phyloP scores from a whole-genome alignment of 2,329 filamentous ascomycete species.

The Thermoascus crustaceus region DNA sequence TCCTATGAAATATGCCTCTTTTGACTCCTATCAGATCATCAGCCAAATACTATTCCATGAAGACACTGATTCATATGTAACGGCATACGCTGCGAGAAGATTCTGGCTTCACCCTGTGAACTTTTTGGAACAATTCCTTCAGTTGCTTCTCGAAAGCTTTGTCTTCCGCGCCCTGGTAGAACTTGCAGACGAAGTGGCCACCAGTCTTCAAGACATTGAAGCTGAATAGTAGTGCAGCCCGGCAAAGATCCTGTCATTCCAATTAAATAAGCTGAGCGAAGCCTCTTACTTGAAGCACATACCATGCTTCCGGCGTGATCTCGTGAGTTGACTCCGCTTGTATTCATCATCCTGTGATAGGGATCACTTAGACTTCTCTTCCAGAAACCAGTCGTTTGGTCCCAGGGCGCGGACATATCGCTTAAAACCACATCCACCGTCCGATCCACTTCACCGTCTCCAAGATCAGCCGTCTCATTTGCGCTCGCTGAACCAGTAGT shows the following conservation, averaged over 20 bases:
- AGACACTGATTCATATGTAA: conserved; percentile 4
- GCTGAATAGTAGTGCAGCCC: conserved; percentile 74
- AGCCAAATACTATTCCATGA: conserved; percentile 1
- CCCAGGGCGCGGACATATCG: conserved; percentile 99
- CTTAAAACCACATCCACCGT: conserved; percentile 88
- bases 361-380: conserved; percentile 91
- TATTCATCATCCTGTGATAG: conserved; percentile 98
- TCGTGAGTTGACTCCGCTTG: conserved; percentile 74
- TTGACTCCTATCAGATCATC: conserved; percentile 58
- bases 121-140: conserved; percentile 67
- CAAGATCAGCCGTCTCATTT: conserved; percentile 3
- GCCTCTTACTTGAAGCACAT: conserved; percentile 25
- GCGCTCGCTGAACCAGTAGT: conserved; percentile 25
- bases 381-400: conserved; percentile 67
- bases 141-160: conserved; percentile 67
- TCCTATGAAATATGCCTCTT: conserved; percentile 79
- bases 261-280: background rate
- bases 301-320: conserved; percentile 97
- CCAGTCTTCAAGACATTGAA: conserved; percentile 73
- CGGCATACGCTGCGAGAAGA: conserved; percentile 71
- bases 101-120: conserved; percentile 83
- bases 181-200: conserved; percentile 94
- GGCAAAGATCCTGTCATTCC: conserved; percentile 68
- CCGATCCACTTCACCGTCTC: conserved; percentile 32
- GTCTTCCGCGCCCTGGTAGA: conserved; percentile 87